Percentiles rank a stretch among this genome's conserved stretches.
phyloP scores from a whole-genome alignment of 176 grass and related monocot genomes.

The Oryza brachyantha region DNA sequence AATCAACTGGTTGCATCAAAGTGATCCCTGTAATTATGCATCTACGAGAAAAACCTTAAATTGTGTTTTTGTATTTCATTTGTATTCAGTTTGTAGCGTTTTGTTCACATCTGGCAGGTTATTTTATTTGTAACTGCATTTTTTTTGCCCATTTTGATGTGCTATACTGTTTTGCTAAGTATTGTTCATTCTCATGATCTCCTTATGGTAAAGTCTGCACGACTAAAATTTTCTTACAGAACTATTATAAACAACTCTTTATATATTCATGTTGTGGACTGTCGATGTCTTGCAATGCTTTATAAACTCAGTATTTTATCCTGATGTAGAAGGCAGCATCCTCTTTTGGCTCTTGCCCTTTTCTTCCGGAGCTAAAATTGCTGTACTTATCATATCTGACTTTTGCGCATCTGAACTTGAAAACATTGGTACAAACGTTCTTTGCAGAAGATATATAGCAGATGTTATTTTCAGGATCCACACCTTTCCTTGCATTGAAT shows the following conservation, averaged over 20 bases:
- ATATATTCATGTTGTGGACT: constrained; percentile 13
- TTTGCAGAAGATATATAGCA: not conserved
- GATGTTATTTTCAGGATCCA: constrained; percentile 22
- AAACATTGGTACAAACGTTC: not conserved
- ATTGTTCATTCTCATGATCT: too few relatives aligned
- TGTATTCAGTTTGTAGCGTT: not conserved
- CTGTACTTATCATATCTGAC: not conserved
- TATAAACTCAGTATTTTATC: constrained; percentile 23
- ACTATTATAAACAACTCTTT: too few relatives aligned
- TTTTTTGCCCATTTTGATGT: not conserved
- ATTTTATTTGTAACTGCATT: constrained; percentile 12
- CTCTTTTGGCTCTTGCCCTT: constrained; percentile 3
- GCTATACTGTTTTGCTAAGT: constrained; percentile 15
- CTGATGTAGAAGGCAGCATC: constrained; percentile 37
- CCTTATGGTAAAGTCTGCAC: too few relatives aligned
- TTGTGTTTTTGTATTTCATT: not conserved
- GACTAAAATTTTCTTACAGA: too few relatives aligned
- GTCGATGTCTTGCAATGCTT: constrained; percentile 1
- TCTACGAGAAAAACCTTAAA: not conserved
- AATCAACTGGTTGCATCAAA: not conserved
- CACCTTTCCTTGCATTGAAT: not conserved
- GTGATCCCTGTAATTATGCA: not conserved
- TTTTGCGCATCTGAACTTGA: not conserved
- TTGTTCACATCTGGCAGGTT: not conserved
- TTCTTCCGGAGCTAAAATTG: constrained; percentile 14